A percentile compares a stretch with the other conserved stretches of the same genome.
These are phyloP conservation scores for Aspergillus thermomutatus DNA, from an alignment of 2,329 filamentous ascomycete species.

Conservation along the genomic window DNA sequence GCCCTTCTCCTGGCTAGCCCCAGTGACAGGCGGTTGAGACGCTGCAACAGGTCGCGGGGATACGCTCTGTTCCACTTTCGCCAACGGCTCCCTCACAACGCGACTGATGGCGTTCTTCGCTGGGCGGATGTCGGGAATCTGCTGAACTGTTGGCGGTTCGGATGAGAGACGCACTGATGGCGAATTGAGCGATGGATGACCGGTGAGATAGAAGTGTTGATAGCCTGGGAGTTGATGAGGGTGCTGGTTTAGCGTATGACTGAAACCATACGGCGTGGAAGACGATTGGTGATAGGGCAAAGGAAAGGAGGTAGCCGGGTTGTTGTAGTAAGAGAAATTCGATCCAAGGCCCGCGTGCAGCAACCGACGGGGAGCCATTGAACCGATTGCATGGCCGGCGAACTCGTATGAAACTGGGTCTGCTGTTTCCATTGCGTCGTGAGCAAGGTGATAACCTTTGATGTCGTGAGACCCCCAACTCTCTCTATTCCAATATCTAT, in stretches of 20 bases:
- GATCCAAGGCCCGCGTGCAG: constrained; percentile 33
- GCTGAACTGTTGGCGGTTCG: constrained; percentile 30
- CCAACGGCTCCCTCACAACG: constrained; percentile 18
- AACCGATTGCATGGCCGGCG: constrained; percentile 34
- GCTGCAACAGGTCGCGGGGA: constrained; percentile 4
- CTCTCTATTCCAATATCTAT: background rate
- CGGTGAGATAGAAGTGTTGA: constrained; percentile 33
- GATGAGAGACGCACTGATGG: constrained; percentile 28
- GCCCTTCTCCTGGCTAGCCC: constrained; percentile 36
- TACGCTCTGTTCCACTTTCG: constrained; percentile 9
- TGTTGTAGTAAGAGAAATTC: constrained; percentile 37
- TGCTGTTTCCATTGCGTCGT: constrained; percentile 36
- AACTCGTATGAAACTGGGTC: constrained; percentile 42
- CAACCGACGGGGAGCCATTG: constrained; percentile 35
- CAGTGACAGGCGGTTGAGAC: constrained; percentile 4
- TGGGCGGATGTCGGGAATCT: constrained; percentile 36
- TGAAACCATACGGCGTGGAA: constrained; percentile 28
- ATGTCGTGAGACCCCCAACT: background rate
- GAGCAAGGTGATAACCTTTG: background rate
- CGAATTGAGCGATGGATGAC: constrained; percentile 24
- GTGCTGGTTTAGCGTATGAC: constrained; percentile 30
- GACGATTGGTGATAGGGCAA: constrained; percentile 34
- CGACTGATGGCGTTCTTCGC: constrained; percentile 37
- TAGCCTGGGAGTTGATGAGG: constrained; percentile 29
- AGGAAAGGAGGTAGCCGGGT: constrained; percentile 35